Conservation (phyloP, 257 asterid species). For the Gardenia jasminoides region DNA sequence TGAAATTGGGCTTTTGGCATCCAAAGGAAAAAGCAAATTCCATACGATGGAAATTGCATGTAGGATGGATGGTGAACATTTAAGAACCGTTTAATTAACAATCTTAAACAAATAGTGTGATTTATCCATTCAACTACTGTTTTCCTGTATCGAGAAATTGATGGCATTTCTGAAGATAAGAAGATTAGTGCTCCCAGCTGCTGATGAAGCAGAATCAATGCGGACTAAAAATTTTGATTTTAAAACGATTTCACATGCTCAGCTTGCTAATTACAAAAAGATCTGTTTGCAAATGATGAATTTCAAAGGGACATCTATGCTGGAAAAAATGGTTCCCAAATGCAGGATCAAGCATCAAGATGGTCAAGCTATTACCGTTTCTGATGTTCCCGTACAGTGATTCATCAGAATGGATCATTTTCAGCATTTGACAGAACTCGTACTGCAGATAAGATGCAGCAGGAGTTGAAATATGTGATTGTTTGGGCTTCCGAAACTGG, state of each 20-base stretch:
- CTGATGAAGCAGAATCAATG: conserved; percentile 80
- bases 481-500: not conserved
- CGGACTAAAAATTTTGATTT: conserved; percentile 95
- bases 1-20: too few species aligned
- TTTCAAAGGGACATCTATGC: conserved; percentile 83
- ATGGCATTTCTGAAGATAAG: conserved; percentile 65
- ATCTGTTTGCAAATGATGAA: conserved; percentile 87
- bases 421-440: not conserved
- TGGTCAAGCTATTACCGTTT: conserved; percentile 45
- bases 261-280: conserved; percentile 67
- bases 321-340: conserved; percentile 71
- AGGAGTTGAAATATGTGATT: not conserved
- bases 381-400: conserved; percentile 36
- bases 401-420: not conserved
- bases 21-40: too few species aligned
- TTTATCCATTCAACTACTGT: conserved; percentile 68
- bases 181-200: conserved; percentile 83
- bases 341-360: conserved; percentile 54
- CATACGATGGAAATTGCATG: too few species aligned
- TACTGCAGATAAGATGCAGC: not conserved
- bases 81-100: too few species aligned
- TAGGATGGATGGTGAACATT: too few species aligned
- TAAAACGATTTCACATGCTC: conserved; percentile 52
- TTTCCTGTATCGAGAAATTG: conserved; percentile 75
- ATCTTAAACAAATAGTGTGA: too few species aligned